phyloP scores from a whole-genome alignment of 2,329 filamentous ascomycete species.

The Penicillium sp. region DNA sequence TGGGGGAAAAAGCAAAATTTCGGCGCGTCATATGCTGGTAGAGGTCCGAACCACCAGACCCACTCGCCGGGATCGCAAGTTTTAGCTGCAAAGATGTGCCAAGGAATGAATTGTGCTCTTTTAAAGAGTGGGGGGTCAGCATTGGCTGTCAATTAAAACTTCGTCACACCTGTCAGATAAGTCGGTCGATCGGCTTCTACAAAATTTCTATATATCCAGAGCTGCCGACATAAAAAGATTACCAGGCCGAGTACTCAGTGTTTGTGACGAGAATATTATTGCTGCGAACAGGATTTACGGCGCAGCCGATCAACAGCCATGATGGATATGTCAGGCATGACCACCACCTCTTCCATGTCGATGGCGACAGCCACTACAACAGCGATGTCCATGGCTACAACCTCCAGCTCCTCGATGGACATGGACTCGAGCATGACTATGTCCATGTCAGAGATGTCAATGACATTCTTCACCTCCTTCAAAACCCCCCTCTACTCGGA shows the following conservation, averaged over 20 bases:
- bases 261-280: background rate
- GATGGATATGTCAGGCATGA: constrained; percentile 2
- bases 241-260: background rate
- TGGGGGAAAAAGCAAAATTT: background rate
- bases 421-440: constrained; percentile 22
- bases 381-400: background rate
- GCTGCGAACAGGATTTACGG: background rate
- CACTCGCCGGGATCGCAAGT: background rate
- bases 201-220: background rate
- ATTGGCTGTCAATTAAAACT: background rate
- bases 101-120: background rate
- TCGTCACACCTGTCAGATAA: background rate
- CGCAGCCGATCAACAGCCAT: background rate
- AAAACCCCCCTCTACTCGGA: constrained; percentile 64
- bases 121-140: background rate
- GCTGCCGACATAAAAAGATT: background rate
- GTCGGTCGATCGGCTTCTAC: background rate
- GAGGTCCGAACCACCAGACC: background rate
- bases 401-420: constrained; percentile 10
- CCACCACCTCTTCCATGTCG: constrained; percentile 1
- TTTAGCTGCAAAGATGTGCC: background rate
- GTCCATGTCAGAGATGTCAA: constrained; percentile 24
- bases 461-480: constrained; percentile 53
- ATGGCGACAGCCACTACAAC: background rate
- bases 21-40: background rate